These are phyloP conservation scores for Paraphaeosphaeria sporulosa DNA, from an alignment of 2,329 filamentous ascomycete species.

Conservation along the genomic window DNA sequence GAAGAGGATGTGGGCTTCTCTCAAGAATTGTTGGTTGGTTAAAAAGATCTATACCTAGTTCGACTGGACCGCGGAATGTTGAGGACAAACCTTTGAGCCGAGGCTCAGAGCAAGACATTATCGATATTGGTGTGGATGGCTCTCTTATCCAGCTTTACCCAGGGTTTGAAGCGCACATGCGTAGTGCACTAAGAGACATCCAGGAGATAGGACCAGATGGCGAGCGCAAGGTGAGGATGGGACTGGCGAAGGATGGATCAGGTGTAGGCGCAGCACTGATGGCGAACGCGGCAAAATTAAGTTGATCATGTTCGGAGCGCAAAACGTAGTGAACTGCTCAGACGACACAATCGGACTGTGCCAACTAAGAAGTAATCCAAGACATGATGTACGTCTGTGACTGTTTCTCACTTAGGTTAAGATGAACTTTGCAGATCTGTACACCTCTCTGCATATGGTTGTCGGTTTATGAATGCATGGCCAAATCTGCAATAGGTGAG, in stretches of 20 bases:
- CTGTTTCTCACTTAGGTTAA: too few relatives aligned
- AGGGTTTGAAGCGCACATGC: constrained; percentile 85
- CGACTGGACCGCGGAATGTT: constrained; percentile 38
- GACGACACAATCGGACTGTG: too few relatives aligned
- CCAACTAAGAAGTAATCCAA: too few relatives aligned
- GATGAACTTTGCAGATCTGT: too few relatives aligned
- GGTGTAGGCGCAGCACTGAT: constrained; percentile 96
- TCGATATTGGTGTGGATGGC: constrained; percentile 94
- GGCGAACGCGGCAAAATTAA: constrained; percentile 55
- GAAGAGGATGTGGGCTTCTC: background rate
- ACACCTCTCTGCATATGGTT: too few relatives aligned
- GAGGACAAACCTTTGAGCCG: constrained; percentile 35
- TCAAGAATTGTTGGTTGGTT: background rate
- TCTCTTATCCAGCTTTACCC: constrained; percentile 96
- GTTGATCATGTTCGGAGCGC: background rate
- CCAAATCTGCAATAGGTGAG: too few relatives aligned
- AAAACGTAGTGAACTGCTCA: too few relatives aligned
- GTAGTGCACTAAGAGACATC: constrained; percentile 79
- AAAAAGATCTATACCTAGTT: constrained; percentile 59
- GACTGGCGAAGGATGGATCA: constrained; percentile 95
- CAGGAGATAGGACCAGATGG: constrained; percentile 79
- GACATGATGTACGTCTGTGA: too few relatives aligned
- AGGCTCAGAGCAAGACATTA: constrained; percentile 66
- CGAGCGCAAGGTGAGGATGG: constrained; percentile 87
- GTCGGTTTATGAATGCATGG: too few relatives aligned